Percentiles rank a stretch among this genome's conserved stretches.
phyloP scores from a whole-genome alignment of 148 eudicot species.

The Vaccinium vitisidaea region DNA sequence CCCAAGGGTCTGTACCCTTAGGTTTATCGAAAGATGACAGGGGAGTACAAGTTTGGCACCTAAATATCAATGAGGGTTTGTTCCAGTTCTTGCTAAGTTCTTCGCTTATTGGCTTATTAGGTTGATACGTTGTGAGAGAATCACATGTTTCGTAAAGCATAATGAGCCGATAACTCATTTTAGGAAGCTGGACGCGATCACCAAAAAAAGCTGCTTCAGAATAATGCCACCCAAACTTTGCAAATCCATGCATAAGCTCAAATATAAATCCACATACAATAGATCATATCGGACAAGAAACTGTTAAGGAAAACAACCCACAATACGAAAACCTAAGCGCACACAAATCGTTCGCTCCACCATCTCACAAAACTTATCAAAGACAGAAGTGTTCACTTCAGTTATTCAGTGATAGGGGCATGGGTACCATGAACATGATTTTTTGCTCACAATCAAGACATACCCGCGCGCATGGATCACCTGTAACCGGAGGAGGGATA shows the following conservation, averaged over 20 bases:
- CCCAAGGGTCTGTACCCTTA: too few species aligned
- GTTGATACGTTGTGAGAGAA: too few species aligned
- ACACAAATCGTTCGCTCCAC: neutral
- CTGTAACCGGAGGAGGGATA: slow-evolving; percentile 7
- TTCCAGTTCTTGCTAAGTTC: too few species aligned
- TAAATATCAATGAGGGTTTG: too few species aligned
- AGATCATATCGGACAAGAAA: neutral
- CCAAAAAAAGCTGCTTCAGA: neutral
- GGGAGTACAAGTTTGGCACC: too few species aligned
- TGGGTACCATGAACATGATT: neutral
- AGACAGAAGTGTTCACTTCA: neutral
- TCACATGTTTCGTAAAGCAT: too few species aligned
- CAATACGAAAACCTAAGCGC: neutral
- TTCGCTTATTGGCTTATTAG: too few species aligned
- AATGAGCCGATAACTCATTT: too few species aligned
- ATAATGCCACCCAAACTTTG: neutral
- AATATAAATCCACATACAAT: neutral
- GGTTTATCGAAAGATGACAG: too few species aligned
- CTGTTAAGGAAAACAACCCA: neutral
- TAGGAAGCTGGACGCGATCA: neutral
- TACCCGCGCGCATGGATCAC: slow-evolving; percentile 4
- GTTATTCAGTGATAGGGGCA: neutral
- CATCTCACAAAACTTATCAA: neutral
- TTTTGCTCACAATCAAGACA: neutral
- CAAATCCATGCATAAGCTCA: neutral